Conservation (phyloP, 495 filamentous ascomycete species). For the Penicillium riverlandense region DNA sequence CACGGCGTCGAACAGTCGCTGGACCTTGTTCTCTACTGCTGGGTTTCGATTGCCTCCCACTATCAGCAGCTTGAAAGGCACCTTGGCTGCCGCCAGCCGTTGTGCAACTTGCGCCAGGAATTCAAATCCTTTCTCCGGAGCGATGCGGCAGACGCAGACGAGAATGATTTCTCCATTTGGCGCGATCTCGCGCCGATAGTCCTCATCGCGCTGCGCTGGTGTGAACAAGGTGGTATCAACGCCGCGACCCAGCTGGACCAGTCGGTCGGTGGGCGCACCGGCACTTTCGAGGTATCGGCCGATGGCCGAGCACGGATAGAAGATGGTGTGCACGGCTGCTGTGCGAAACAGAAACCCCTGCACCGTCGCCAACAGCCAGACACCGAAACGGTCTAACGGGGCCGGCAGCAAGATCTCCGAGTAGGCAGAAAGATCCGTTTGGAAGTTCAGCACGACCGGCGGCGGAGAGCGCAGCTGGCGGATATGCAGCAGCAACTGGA, state of each 20-base stretch:
- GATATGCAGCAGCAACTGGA: constrained; percentile 54
- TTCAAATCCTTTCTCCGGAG: constrained; percentile 58
- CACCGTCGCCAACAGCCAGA: constrained; percentile 45
- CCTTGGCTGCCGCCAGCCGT: constrained; percentile 40
- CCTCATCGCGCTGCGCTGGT: constrained; percentile 37
- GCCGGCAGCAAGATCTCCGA: constrained; percentile 52
- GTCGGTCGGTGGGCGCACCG: constrained; percentile 38
- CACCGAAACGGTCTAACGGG: constrained; percentile 47
- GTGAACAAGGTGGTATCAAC: constrained; percentile 52
- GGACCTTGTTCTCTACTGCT: constrained; percentile 46
- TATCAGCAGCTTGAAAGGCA: constrained; percentile 52
- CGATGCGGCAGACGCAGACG: constrained; percentile 51
- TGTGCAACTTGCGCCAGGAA: constrained; percentile 47
- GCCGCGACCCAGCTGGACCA: constrained; percentile 50
- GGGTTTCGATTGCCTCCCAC: constrained; percentile 57
- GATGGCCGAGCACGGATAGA: constrained; percentile 54
- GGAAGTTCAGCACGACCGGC: constrained; percentile 54
- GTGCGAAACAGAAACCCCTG: constrained; percentile 55
- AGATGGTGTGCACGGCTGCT: constrained; percentile 48
- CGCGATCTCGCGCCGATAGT: constrained; percentile 40
- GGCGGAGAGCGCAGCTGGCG: constrained; percentile 45
- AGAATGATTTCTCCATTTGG: constrained; percentile 53
- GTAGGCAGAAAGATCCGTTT: constrained; percentile 59
- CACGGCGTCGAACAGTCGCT: constrained; percentile 40
- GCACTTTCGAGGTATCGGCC: constrained; percentile 45